phyloP scores from a whole-genome alignment of 192 early-diverging fungal species.

The Gryganskiella cystojenkinii region DNA sequence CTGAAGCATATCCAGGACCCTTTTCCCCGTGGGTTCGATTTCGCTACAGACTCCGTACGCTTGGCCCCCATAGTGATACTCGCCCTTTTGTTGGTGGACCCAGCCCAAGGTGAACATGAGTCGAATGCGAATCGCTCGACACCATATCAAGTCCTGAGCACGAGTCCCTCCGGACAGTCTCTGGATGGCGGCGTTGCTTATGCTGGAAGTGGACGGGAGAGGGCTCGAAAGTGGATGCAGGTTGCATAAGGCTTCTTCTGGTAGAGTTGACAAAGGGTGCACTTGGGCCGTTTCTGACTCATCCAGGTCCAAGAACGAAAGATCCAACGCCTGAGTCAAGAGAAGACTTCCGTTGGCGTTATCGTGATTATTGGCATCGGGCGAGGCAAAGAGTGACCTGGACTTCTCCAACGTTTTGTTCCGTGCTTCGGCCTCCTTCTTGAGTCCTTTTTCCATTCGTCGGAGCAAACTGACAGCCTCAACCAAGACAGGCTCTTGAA shows the following conservation, averaged over 20 bases:
- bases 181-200: constrained; percentile 15
- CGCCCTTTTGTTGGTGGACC: constrained; percentile 43
- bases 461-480: constrained; percentile 39
- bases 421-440: constrained; percentile 14
- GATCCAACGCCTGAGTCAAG: constrained; percentile 36
- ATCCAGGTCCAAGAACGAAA: constrained; percentile 33
- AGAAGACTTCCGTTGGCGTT: not conserved
- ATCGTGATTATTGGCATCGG: not conserved
- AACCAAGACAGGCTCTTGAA: constrained; percentile 40
- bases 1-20: constrained; percentile 24
- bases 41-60: constrained; percentile 49
- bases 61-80: constrained; percentile 41
- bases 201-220: not conserved
- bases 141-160: constrained; percentile 16
- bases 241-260: not conserved
- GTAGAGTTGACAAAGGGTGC: not conserved
- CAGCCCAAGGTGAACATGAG: constrained; percentile 48
- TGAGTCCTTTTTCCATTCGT: constrained; percentile 34
- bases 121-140: constrained; percentile 43
- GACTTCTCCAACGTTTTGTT: constrained; percentile 12
- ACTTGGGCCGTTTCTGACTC: not conserved
- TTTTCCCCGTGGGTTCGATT: constrained; percentile 19
- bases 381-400: constrained; percentile 14
- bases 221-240: not conserved
- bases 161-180: constrained; percentile 7